Evolutionary conservation across 1,284 basidiomycete genomes (phyloP).

Genomic region (Tilletia indica): DNA sequence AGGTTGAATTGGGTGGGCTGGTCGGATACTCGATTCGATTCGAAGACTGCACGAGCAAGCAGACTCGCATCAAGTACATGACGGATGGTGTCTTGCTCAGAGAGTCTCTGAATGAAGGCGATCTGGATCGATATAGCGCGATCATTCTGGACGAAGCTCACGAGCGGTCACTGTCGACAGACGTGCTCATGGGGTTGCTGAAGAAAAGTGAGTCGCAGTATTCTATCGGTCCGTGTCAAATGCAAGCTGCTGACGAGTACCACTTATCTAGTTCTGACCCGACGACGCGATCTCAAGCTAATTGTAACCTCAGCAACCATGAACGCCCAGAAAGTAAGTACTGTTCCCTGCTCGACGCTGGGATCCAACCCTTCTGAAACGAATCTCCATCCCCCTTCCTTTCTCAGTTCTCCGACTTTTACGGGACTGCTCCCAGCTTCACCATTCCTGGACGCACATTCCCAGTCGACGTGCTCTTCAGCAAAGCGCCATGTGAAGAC

Average conservation of each 20-base stretch:
- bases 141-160: constrained; percentile 97
- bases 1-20: constrained; percentile 73
- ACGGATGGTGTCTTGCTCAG: constrained; percentile 94
- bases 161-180: constrained; percentile 90
- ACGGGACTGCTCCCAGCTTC: constrained; percentile 89
- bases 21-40: constrained; percentile 98
- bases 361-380: not conserved
- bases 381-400: not conserved
- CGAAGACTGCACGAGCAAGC: constrained; percentile 87
- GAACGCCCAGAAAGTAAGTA: constrained; percentile 87
- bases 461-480: constrained; percentile 93
- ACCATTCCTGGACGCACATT: constrained; percentile 98
- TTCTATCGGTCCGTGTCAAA: not conserved
- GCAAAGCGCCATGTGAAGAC: constrained; percentile 96
- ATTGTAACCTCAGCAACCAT: constrained; percentile 98
- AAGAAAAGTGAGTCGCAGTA: constrained; percentile 70
- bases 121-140: constrained; percentile 88
- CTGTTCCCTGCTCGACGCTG: no score
- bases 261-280: constrained; percentile 72
- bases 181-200: constrained; percentile 92
- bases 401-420: constrained; percentile 78
- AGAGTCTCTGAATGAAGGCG: constrained; percentile 92
- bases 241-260: constrained; percentile 21
- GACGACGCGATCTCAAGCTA: constrained; percentile 85
- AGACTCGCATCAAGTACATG: constrained; percentile 93